Evolutionary conservation across 2,329 filamentous ascomycete genomes (phyloP).

Genomic region (Sporothrix sp.): DNA sequence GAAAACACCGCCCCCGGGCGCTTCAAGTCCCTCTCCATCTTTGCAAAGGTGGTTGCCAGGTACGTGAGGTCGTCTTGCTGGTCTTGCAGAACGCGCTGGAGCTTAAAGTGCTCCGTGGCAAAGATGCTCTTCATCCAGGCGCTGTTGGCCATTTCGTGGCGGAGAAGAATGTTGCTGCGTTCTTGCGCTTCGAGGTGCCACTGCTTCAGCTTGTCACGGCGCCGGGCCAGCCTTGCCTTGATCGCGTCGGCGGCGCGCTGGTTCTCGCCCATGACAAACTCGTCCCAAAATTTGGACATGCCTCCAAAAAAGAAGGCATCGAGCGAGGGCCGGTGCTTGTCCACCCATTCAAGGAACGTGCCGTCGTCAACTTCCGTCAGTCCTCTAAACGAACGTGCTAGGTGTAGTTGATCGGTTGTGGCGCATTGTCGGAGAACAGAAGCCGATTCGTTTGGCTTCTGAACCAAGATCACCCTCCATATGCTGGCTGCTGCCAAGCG

Average conservation of each 20-base stretch:
- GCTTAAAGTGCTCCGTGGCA: constrained; percentile 81
- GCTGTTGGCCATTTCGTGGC: constrained; percentile 78
- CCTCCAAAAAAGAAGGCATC: constrained; percentile 74
- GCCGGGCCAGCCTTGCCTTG: constrained; percentile 57
- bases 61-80: constrained; percentile 83
- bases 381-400: constrained; percentile 70
- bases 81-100: constrained; percentile 81
- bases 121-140: constrained; percentile 97
- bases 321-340: constrained; percentile 66
- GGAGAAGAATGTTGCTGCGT: constrained; percentile 61
- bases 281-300: constrained; percentile 76
- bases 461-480: constrained; percentile 85
- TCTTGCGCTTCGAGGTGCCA: constrained; percentile 65
- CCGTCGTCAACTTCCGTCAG: constrained; percentile 83
- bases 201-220: constrained; percentile 70
- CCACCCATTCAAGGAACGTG: constrained; percentile 79
- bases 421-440: constrained; percentile 64
- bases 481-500: constrained; percentile 71
- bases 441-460: constrained; percentile 77
- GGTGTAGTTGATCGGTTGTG: constrained; percentile 54
- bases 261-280: constrained; percentile 78
- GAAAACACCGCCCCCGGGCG: constrained; percentile 76
- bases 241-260: constrained; percentile 66
- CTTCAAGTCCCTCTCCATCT: constrained; percentile 67
- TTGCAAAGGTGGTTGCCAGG: constrained; percentile 63